Base-by-base conservation (phyloP, 371 early-diverging fungal genomes). In the Apophysomyces ossiformis region DNA sequence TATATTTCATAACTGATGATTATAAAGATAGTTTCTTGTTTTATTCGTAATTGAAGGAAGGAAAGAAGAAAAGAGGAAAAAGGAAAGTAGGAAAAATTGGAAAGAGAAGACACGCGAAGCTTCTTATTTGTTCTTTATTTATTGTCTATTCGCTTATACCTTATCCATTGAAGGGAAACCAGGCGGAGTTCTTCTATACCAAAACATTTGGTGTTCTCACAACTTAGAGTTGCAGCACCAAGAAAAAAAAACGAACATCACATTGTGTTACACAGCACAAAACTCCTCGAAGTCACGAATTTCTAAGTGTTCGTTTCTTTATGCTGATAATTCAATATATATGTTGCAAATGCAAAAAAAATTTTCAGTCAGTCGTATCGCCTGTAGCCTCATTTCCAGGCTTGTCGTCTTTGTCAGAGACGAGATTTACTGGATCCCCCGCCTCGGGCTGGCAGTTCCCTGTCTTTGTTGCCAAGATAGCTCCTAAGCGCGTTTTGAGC, bases 401-500 rank as follows among this genome's bases (percentile, higher is more conserved):
- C 56, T 38, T 26, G 37, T 35, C 37, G 66, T 57, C 36, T 64
- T 69, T 50, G 63, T 81, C 77, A 1, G 82, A 78, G 7, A 78
- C 71, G 37, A 76, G 71, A 63, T 81, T 81, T 45, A 73, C 72
- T 18, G 67, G 69, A 32, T 71, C 76, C 2, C 63, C 74, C 37
- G 66, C 79, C 47, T 76, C 75, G 5, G 5, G 82, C 72, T 35
- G 71, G 68, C 18, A 72, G 58, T 63, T 75, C 69, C 9, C 63
- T 56, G 37, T 72, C 64, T 26, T 70, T 61, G 54, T 50, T 50
- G 26, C 54, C 67, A 32, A 73, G 66, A 41, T 75, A 76, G 12
- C 74, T 70, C 36, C 69, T 78, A 15, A 82, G 36, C 1, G 69
- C 82, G 45, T 75, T 69, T 54, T 78, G 74, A 4, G 76, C 61